phyloP scores from a whole-genome alignment of 345 rosid genomes.

The Dipteronia dyeriana region DNA sequence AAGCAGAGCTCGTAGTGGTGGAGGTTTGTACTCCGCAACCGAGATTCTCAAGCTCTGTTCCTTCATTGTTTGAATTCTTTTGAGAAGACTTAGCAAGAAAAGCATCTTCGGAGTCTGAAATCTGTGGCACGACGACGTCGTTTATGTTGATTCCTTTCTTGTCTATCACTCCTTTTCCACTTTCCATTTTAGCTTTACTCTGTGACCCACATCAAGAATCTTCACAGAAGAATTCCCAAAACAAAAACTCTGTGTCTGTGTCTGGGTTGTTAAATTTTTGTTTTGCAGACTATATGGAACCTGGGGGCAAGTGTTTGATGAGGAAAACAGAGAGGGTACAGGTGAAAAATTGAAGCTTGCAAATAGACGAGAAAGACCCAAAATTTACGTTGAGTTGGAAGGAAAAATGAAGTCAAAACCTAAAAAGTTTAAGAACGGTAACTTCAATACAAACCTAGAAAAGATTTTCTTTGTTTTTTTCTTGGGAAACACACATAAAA shows the following conservation, averaged over 20 bases:
- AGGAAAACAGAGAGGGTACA: neutral
- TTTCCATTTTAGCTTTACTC: constrained; percentile 25
- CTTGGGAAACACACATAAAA: neutral
- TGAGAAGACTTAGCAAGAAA: neutral
- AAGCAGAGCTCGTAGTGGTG: constrained; percentile 19
- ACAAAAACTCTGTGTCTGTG: neutral
- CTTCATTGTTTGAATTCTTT: constrained; percentile 23
- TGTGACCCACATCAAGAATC: neutral
- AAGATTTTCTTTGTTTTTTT: neutral
- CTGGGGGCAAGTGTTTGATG: neutral
- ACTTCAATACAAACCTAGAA: neutral
- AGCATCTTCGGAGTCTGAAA: constrained; percentile 28
- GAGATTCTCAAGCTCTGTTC: constrained; percentile 20
- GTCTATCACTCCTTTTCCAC: constrained; percentile 21
- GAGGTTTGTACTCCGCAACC: constrained; percentile 22
- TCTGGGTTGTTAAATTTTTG: neutral
- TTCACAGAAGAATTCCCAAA: neutral
- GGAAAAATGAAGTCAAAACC: neutral
- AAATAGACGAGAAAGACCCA: neutral
- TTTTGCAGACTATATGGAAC: neutral
- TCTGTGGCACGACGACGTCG: constrained; percentile 43
- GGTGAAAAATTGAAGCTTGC: neutral
- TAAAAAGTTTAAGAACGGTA: neutral
- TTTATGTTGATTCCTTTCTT: constrained; percentile 28
- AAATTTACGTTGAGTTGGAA: neutral